Percentiles rank a stretch among this genome's conserved stretches.
phyloP scores from a whole-genome alignment of 2,329 filamentous ascomycete species.

The Colletotrichum lindemuthianum region DNA sequence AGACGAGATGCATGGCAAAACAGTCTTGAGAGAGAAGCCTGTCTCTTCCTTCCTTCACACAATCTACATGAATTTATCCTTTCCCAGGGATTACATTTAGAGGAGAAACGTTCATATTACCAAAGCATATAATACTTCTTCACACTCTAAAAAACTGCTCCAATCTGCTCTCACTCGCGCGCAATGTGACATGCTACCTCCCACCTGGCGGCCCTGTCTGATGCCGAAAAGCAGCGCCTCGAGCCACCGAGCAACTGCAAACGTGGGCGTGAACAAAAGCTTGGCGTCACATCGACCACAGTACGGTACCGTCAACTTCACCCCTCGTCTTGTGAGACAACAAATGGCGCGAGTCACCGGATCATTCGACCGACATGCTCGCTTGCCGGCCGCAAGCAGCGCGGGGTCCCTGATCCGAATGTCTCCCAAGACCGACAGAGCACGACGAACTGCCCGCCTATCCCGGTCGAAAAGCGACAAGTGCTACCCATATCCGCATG shows the following conservation, averaged over 20 bases:
- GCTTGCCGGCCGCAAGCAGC: background rate
- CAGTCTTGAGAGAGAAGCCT: background rate
- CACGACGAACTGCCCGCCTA: no score
- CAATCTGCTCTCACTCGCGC: background rate
- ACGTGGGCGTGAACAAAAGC: no score
- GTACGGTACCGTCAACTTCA: no score
- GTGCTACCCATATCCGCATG: no score
- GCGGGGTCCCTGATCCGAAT: constrained; percentile 3
- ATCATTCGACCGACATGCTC: constrained; percentile 10
- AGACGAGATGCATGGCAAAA: constrained; percentile 5
- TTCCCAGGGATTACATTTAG: constrained; percentile 8
- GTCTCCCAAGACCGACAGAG: background rate
- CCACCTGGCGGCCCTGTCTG: no score
- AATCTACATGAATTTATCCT: background rate
- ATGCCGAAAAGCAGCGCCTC: no score
- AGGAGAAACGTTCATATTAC: constrained; percentile 26
- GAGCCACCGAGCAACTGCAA: no score
- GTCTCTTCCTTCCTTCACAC: background rate
- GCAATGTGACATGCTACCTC: background rate
- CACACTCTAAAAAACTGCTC: background rate
- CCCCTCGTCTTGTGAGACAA: constrained; percentile 4
- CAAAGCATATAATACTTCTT: constrained; percentile 22
- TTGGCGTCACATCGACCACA: no score
- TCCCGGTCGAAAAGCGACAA: no score
- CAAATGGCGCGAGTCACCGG: constrained; percentile 10